phyloP scores from a whole-genome alignment of 2,329 filamentous ascomycete genomes.

The Escovopsis weberi region DNA sequence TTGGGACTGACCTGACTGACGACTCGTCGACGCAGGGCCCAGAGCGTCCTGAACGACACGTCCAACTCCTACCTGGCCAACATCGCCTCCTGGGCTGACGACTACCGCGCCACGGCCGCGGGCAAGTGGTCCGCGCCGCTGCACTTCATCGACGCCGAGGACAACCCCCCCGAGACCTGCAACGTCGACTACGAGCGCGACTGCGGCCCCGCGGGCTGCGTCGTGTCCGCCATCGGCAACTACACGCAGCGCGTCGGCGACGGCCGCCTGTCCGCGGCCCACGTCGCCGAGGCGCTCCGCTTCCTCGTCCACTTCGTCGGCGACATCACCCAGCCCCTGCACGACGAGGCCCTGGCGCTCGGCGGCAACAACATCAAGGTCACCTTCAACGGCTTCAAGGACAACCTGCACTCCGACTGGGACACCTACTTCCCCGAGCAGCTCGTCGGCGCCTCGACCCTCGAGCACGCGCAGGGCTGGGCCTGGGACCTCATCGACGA shows the following conservation, averaged over 20 bases:
- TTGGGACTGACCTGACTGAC: neutral
- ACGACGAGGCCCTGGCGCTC: constrained; percentile 34
- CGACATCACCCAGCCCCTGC: constrained; percentile 41
- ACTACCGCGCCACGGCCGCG: constrained; percentile 28
- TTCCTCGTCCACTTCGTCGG: constrained; percentile 34
- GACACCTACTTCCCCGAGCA: constrained; percentile 42
- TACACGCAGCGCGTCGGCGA: constrained; percentile 13
- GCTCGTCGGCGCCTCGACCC: constrained; percentile 21
- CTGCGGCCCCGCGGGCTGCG: constrained; percentile 11
- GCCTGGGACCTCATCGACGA: constrained; percentile 18
- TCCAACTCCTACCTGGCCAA: constrained; percentile 31
- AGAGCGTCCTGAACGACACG: constrained; percentile 23
- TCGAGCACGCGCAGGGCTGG: constrained; percentile 24
- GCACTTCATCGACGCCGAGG: constrained; percentile 39
- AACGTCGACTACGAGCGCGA: constrained; percentile 29
- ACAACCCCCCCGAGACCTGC: constrained; percentile 14
- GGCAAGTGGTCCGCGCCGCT: constrained; percentile 30
- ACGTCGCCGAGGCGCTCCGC: constrained; percentile 10
- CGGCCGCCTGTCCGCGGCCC: constrained; percentile 5
- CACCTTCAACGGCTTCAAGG: constrained; percentile 31
- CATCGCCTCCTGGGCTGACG: constrained; percentile 30
- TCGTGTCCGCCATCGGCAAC: constrained; percentile 14
- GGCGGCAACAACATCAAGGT: constrained; percentile 41
- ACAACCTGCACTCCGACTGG: constrained; percentile 48
- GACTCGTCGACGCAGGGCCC: constrained; percentile 5